Base-by-base conservation (phyloP, 2,329 filamentous ascomycete species). In the Aspergillus texensis region DNA sequence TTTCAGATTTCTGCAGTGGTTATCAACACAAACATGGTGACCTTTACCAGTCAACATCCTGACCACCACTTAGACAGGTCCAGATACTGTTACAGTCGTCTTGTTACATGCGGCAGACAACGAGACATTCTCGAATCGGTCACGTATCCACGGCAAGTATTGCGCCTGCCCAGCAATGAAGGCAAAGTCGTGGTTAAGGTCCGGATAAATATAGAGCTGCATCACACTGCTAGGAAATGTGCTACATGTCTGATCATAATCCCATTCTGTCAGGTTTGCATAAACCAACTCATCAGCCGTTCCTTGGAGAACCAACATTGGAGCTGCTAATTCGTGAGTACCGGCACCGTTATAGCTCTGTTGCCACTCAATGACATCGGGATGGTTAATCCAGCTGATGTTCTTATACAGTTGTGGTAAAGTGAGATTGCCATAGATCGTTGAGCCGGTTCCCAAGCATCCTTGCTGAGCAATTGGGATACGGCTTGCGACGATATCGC, bases 301-400 rank as follows among this genome's bases (percentile, higher is more conserved):
- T 10, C 57, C 57, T 46, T 59, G 57, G 2, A 59, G 30, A 14
- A 59, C 45, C 12, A 59, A 21, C 57, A 59, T 59, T 5, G 57
- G 57, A 19, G 57, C 57, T 6, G 57, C 57, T 8, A 59, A 34
- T n/a, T 50, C 43, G 3, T 52, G 24, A 6, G 57, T 6, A 9
- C 57, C 57, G 16, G 34, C 57, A 1, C 57, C 57, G 9, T 59
- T 59, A 39, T 53, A 59, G 10, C 24, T 28, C 11, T 52, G 43
- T 41, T 59, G 46, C 57, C 57, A 59, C 2, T 52, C 32, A 14
- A 53, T n/a, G 11, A 59, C 57, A 28, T 59, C 46, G 3, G 57
- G 57, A 6, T 59, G 57, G 12, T 60, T 4, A 12, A 60, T 39
- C 58, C 58, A 60, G 24, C 58, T 60, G 10, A 19, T 60, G n/a